Conservation (phyloP, 1,139 yeast genomes). For the Blastobotrys malaysiensis region DNA sequence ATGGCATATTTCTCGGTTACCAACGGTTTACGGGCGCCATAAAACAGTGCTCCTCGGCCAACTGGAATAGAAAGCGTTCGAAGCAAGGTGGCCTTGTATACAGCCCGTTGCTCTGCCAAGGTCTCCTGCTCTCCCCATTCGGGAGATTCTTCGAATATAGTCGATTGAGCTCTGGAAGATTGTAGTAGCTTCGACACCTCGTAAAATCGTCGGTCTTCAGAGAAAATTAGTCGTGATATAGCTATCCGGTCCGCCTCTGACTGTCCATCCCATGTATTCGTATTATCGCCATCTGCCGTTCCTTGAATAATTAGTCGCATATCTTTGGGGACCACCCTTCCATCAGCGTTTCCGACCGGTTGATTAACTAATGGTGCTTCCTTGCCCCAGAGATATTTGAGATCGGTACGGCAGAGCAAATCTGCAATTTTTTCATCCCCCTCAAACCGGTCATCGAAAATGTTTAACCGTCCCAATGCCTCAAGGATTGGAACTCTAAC, state of each 20-base stretch:
- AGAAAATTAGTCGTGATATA: constrained; percentile 67
- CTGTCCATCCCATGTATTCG: constrained; percentile 61
- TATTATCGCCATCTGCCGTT: constrained; percentile 45
- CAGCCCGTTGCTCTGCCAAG: constrained; percentile 52
- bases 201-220: constrained; percentile 70
- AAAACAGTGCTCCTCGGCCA: constrained; percentile 71
- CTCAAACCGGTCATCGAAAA: neutral
- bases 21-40: constrained; percentile 68
- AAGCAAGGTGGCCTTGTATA: constrained; percentile 59
- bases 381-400: neutral
- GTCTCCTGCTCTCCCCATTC: constrained; percentile 52
- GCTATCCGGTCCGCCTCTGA: constrained; percentile 61
- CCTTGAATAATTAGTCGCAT: constrained; percentile 46
- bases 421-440: neutral
- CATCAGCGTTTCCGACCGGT: neutral
- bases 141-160: constrained; percentile 37
- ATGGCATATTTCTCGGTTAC: constrained; percentile 81
- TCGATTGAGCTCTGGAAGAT: constrained; percentile 56
- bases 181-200: constrained; percentile 70
- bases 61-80: constrained; percentile 72
- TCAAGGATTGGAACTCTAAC: constrained; percentile 56
- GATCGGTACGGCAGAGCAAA: neutral
- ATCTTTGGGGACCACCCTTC: constrained; percentile 34
- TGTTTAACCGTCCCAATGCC: constrained; percentile 30
- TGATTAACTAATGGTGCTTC: neutral